Base-by-base conservation (phyloP, 495 filamentous ascomycete species). In the Talaromyces ruber region DNA sequence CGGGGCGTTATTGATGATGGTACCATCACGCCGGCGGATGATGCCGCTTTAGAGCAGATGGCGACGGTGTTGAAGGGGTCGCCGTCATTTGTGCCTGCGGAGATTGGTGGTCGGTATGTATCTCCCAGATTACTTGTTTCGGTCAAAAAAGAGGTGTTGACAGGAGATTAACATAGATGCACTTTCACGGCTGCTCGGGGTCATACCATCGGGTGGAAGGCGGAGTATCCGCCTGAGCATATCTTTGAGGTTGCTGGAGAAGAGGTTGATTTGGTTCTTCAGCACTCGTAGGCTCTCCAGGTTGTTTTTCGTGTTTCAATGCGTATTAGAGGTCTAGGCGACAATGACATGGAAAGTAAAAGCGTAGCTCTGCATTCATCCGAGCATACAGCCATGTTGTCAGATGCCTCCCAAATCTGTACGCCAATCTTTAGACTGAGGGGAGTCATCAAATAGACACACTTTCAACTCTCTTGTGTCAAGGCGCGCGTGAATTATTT, bases 61-160 rank as follows among this genome's bases (percentile, higher is more conserved):
- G 78, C 66, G 0, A 45, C 68, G 22, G 79, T 71, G 8, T 59
- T 80, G 9, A 65, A 63, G 1, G 14, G 12, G 2, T 65, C 70
- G 1, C 62, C 63, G 22, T 68, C 65, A 0, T 62, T 74, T 51
- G 79, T 81, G 0, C 45, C 65, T 0, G 26, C 80, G 0, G 66
- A 71, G 43, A 28, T 82, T 2, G 75, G 74, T 50, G 78, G 80
- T 59, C 63, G 64, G 70, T 81, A 66, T 65, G 77, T 72, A 28
- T 26, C 26, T 21, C 34, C 1, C 21, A 22, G 24, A 37, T n/a
- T 25, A 14, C 59, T 51, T 1, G 6, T 25, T 11, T 8, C 59
- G 25, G 34, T 37, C n/a, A n/a, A n/a, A n/a, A 32, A 63, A 21
- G 65, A 14, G 29, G n/a, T 6, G 14, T 29, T 32, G 11, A 14